Percentiles rank a stretch among this genome's conserved stretches.
Evolutionary conservation across 2,329 filamentous ascomycete species (phyloP).

Genomic region (Trichocomaceae sp.): DNA sequence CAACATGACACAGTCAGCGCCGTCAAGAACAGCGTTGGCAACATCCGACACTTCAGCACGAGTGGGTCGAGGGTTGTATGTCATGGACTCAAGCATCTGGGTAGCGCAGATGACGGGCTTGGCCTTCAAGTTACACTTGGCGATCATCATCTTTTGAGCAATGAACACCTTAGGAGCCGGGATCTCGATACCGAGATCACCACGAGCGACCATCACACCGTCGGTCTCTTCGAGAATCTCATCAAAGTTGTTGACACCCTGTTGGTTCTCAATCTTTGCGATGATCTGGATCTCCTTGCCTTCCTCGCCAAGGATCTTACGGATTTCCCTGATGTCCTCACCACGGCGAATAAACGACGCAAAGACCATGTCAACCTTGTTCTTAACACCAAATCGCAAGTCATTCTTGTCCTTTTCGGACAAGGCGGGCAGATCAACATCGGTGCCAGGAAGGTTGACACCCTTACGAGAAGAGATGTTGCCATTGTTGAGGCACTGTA

Average conservation of each 20-base stretch:
- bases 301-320: slow-evolving; percentile 79
- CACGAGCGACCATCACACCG: slow-evolving; percentile 99
- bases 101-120: slow-evolving; percentile 99
- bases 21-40: slow-evolving; percentile 94
- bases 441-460: slow-evolving; percentile 97
- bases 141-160: slow-evolving; percentile 99
- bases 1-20: slow-evolving; percentile 98
- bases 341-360: slow-evolving; percentile 95
- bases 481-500: slow-evolving; percentile 89
- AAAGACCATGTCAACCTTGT: slow-evolving; percentile 98
- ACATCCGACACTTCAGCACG: slow-evolving; percentile 98
- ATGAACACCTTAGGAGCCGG: slow-evolving; percentile 97
- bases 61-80: slow-evolving; percentile 97
- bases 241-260: slow-evolving; percentile 98
- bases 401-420: slow-evolving; percentile 98
- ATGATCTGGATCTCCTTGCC: slow-evolving; percentile 98
- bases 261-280: slow-evolving; percentile 99
- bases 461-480: slow-evolving; percentile 99
- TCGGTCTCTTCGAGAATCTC: slow-evolving; percentile 95
- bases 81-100: slow-evolving; percentile 99
- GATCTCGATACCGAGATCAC: slow-evolving; percentile 97
- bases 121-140: slow-evolving; percentile 98
- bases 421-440: slow-evolving; percentile 93
- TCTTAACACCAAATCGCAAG: slow-evolving; percentile 93
- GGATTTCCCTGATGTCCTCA: slow-evolving; percentile 88